These are phyloP conservation scores for Leccinum insigne DNA, from an alignment of 1,284 basidiomycete species.

Conservation along the genomic window DNA sequence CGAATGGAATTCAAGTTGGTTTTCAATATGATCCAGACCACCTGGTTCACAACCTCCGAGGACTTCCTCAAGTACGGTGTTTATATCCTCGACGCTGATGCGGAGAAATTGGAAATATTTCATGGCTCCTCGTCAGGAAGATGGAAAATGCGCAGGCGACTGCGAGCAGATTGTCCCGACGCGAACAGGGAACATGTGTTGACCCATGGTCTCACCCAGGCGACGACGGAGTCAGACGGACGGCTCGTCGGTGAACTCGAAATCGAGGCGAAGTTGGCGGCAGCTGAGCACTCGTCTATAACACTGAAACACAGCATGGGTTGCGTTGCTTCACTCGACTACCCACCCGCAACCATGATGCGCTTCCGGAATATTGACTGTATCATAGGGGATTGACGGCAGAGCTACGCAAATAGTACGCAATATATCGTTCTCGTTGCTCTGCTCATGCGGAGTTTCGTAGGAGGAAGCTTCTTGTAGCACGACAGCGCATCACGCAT, in stretches of 20 bases:
- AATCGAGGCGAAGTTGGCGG: slow-evolving; percentile 19
- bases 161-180: too few species aligned
- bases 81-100: too few species aligned
- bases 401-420: slow-evolving; percentile 19
- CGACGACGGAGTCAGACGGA: slow-evolving; percentile 16
- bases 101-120: too few species aligned
- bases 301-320: neutral
- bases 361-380: slow-evolving; percentile 16
- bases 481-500: slow-evolving; percentile 29
- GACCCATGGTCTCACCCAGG: slow-evolving; percentile 7
- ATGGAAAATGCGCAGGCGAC: too few species aligned
- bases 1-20: too few species aligned
- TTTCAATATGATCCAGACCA: too few species aligned
- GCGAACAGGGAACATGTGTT: too few species aligned
- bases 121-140: too few species aligned
- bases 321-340: neutral
- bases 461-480: slow-evolving; percentile 33
- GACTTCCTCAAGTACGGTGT: too few species aligned
- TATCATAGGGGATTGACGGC: slow-evolving; percentile 28
- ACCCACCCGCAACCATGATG: slow-evolving; percentile 30
- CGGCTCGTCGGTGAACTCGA: slow-evolving; percentile 24
- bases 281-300: neutral
- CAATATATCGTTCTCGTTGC: neutral
- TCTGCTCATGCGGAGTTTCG: slow-evolving; percentile 3
- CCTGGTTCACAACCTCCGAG: too few species aligned